Conservation (phyloP, 106 monocot species). For the Allium sativum region DNA sequence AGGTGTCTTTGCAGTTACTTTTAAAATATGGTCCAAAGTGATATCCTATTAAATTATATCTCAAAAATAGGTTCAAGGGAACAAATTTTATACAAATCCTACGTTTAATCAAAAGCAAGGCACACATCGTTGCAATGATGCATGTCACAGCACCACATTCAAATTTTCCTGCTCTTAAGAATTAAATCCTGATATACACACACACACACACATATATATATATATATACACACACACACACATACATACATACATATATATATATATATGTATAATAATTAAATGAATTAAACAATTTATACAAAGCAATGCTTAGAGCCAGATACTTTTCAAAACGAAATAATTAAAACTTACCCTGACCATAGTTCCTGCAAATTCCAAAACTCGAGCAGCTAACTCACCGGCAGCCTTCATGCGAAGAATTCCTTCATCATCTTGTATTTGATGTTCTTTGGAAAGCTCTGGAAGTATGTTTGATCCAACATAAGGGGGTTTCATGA, state of each 20-base stretch:
- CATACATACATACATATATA: too few species aligned
- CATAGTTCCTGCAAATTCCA: constrained; percentile 84
- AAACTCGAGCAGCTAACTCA: constrained; percentile 90
- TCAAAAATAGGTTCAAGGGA: too few species aligned
- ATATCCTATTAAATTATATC: too few species aligned
- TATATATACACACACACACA: too few species aligned
- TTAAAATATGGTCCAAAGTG: too few species aligned
- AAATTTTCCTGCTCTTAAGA: neutral
- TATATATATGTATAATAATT: neutral
- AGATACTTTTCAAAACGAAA: neutral
- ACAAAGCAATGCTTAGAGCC: neutral
- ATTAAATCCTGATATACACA: neutral
- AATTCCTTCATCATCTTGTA: constrained; percentile 83
- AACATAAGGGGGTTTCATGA: constrained; percentile 82
- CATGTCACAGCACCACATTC: too few species aligned
- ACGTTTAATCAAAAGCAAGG: too few species aligned
- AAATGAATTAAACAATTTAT: neutral
- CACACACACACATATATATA: too few species aligned
- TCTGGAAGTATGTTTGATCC: constrained; percentile 54
- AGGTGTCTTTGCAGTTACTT: too few species aligned
- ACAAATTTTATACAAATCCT: too few species aligned
- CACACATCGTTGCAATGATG: too few species aligned
- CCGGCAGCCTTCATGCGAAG: constrained; percentile 80
- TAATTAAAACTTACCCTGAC: constrained; percentile 49
- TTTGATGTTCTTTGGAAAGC: constrained; percentile 56